Base-by-base conservation (phyloP, 2,329 filamentous ascomycete species). In the Phialophora expanda region DNA sequence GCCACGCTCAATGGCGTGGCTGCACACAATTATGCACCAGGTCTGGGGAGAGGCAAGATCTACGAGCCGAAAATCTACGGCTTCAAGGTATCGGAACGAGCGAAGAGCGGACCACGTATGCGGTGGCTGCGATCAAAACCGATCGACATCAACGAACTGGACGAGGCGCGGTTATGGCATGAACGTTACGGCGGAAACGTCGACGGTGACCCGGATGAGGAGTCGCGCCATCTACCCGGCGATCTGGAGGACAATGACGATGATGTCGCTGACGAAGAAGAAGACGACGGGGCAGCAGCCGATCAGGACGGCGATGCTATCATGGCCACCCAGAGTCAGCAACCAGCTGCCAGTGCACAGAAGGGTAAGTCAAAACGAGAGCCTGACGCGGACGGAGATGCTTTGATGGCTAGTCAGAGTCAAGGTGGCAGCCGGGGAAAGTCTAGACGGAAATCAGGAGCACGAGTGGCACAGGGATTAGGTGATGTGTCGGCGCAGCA, bases 41-140 rank as follows among this genome's bases (percentile, higher is more conserved):
- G 93, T 1, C 84, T 99, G 2, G 95, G 95, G 11, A 82, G 82
- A 56, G 87, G 88, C 66, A 92, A 89, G 77, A 92, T 97, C 74
- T 98, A 98, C 79, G 92, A 97, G 76, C 93, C 95, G 66, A 90
- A 89, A 72, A 98, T 99, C 76, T 99, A 98, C 79, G 95, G 95
- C 30, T 99, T 99, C 82, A 87, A 90, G 68, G 95, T 99, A 24
- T 94, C 91, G 20, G 95, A 98, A 78, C 85, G 93, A 65, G 92
- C 95, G 50, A 88, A 91, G 71, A 93, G 91, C 26, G 95, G 95
- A 0, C 95, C 95, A 12, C 86, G 95, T 67, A 99, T 99, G 95
- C 93, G 93, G 76, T 99, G 95, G 95, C 82, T 99, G 73, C 88
- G 95, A 71, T 89, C 90, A 78, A 90, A 93, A 75, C 95, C 95